phyloP scores from a whole-genome alignment of 179 eudicot species.

The Beta macrorhiza region DNA sequence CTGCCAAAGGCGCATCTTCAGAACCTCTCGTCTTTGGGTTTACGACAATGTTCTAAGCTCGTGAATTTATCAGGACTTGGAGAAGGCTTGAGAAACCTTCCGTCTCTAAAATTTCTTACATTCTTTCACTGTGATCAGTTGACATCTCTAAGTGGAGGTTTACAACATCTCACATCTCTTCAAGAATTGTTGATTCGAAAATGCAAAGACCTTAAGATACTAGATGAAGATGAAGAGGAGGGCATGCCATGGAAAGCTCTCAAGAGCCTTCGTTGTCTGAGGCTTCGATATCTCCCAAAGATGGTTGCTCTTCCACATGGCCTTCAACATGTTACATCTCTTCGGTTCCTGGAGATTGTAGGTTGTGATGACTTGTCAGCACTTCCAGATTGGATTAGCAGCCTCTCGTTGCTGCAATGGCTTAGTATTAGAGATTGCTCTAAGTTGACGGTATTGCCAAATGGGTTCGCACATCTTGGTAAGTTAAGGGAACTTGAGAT shows the following conservation, averaged over 20 bases:
- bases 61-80: constrained; percentile 12
- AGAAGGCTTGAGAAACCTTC: constrained; percentile 8
- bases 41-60: constrained; percentile 12
- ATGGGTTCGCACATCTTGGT: not conserved
- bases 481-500: constrained; percentile 14
- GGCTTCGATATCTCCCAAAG: constrained; percentile 11
- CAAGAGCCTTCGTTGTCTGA: constrained; percentile 4
- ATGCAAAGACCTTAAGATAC: constrained; percentile 9
- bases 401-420: constrained; percentile 4
- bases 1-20: constrained; percentile 13
- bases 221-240: not conserved
- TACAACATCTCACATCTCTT: constrained; percentile 15
- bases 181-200: constrained; percentile 18
- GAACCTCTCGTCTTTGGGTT: constrained; percentile 9
- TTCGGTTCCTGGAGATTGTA: constrained; percentile 14
- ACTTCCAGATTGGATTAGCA: constrained; percentile 18
- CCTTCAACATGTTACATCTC: constrained; percentile 10
- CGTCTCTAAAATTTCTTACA: not conserved
- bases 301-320: constrained; percentile 8
- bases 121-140: constrained; percentile 18
- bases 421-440: constrained; percentile 7
- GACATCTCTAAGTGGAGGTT: constrained; percentile 12
- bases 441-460: not conserved
- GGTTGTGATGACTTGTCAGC: constrained; percentile 8
- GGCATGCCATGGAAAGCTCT: constrained; percentile 19